Conservation (phyloP, 2,329 filamentous ascomycete species). For the Ceratocystis destructans region DNA sequence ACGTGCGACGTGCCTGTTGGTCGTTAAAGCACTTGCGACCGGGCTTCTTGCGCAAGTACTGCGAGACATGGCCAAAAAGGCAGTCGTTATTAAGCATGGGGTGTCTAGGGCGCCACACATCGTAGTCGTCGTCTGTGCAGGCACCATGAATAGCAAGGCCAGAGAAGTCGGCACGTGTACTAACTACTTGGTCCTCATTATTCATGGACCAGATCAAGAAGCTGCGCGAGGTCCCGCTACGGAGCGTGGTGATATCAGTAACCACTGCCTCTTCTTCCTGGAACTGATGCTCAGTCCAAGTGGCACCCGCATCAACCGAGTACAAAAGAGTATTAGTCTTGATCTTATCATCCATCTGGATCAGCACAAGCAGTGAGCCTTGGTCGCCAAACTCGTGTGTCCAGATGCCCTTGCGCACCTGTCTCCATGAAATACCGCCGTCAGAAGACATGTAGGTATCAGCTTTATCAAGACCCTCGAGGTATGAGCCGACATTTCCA, state of each 20-base stretch:
- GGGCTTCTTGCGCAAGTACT: slow-evolving; percentile 83
- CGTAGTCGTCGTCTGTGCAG: slow-evolving; percentile 63
- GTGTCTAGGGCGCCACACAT: slow-evolving; percentile 76
- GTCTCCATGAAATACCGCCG: slow-evolving; percentile 78
- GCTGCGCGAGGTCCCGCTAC: slow-evolving; percentile 77
- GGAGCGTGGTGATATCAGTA: slow-evolving; percentile 71
- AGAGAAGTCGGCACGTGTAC: slow-evolving; percentile 80
- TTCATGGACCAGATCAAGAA: slow-evolving; percentile 75
- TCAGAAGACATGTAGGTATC: slow-evolving; percentile 87
- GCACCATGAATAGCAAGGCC: slow-evolving; percentile 54
- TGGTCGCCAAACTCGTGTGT: slow-evolving; percentile 95
- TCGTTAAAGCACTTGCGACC: slow-evolving; percentile 71
- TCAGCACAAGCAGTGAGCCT: slow-evolving; percentile 81
- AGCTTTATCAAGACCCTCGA: slow-evolving; percentile 54
- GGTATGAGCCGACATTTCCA: slow-evolving; percentile 69
- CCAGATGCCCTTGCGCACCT: slow-evolving; percentile 74
- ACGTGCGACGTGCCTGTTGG: slow-evolving; percentile 53
- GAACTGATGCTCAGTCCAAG: slow-evolving; percentile 67
- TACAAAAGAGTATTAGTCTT: slow-evolving; percentile 59
- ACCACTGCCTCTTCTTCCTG: slow-evolving; percentile 56
- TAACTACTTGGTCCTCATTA: slow-evolving; percentile 45
- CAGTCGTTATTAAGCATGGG: slow-evolving; percentile 66
- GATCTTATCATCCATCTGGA: slow-evolving; percentile 54
- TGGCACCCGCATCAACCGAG: slow-evolving; percentile 65
- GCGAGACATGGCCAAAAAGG: slow-evolving; percentile 78